phyloP scores from a whole-genome alignment of 2,329 filamentous ascomycete genomes.

The Penicillium brevicompactum region DNA sequence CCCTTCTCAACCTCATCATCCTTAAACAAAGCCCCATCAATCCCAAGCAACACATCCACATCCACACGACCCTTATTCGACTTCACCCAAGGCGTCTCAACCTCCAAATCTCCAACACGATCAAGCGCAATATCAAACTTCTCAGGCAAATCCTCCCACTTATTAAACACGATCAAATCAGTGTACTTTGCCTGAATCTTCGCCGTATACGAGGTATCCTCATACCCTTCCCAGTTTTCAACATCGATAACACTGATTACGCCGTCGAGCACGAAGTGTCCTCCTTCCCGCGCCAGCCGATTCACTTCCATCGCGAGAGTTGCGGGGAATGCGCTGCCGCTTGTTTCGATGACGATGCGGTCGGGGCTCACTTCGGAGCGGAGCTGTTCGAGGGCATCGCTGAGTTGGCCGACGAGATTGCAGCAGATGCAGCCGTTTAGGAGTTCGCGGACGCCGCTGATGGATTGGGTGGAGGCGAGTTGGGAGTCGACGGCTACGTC shows the following conservation, averaged over 20 bases:
- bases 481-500: conserved; percentile 92
- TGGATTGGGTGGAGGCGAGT: conserved; percentile 77
- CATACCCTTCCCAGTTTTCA: conserved; percentile 93
- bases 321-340: conserved; percentile 82
- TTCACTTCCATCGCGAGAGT: conserved; percentile 92
- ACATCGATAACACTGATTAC: conserved; percentile 90
- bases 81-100: conserved; percentile 82
- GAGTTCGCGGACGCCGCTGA: conserved; percentile 87
- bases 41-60: conserved; percentile 78
- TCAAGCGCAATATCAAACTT: conserved; percentile 78
- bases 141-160: conserved; percentile 80
- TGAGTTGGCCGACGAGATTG: conserved; percentile 91
- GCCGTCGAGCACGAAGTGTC: conserved; percentile 75
- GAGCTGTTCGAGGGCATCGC: conserved; percentile 76
- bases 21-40: conserved; percentile 73
- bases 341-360: conserved; percentile 92
- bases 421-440: conserved; percentile 99
- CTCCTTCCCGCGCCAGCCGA: conserved; percentile 66
- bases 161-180: conserved; percentile 88
- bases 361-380: conserved; percentile 65
- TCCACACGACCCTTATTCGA: conserved; percentile 78
- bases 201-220: conserved; percentile 86
- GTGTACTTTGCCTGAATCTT: conserved; percentile 87
- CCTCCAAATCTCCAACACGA: conserved; percentile 75
- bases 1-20: conserved; percentile 34